Evolutionary conservation across 169 alveolate species (phyloP).

Genomic region (Plasmodium relictum): DNA sequence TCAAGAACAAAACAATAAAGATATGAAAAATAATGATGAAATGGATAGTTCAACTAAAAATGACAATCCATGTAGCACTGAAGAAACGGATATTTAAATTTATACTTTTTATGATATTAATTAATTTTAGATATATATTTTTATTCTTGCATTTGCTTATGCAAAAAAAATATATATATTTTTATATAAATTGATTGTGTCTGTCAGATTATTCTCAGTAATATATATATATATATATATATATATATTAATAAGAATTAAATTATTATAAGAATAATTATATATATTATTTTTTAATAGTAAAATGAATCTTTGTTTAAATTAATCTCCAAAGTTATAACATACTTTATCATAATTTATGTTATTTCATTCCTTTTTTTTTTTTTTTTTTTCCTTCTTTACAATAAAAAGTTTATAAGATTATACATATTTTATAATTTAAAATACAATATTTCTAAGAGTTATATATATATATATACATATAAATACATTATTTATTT

Average conservation of each 20-base stretch:
- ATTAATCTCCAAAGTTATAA: no score
- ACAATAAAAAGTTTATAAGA: no score
- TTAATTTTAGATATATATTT: not conserved
- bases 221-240: no score
- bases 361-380: no score
- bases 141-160: not conserved
- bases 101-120: not conserved
- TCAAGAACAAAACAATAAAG: constrained; percentile 24
- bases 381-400: no score
- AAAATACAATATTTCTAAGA: not conserved
- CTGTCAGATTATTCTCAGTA: not conserved
- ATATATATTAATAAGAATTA: not conserved
- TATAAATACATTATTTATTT: not conserved
- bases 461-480: not conserved
- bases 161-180: constrained; percentile 9
- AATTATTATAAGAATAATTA: no score
- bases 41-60: constrained; percentile 39
- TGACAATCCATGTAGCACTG: constrained; percentile 20
- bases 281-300: no score
- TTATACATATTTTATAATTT: not conserved
- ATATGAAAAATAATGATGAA: constrained; percentile 29
- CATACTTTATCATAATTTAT: no score
- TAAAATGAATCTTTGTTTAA: no score
- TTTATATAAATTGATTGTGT: not conserved
- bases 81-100: constrained; percentile 18